Conservation (phyloP, 2,329 filamentous ascomycete species). For the Cladosporium sp. region DNA sequence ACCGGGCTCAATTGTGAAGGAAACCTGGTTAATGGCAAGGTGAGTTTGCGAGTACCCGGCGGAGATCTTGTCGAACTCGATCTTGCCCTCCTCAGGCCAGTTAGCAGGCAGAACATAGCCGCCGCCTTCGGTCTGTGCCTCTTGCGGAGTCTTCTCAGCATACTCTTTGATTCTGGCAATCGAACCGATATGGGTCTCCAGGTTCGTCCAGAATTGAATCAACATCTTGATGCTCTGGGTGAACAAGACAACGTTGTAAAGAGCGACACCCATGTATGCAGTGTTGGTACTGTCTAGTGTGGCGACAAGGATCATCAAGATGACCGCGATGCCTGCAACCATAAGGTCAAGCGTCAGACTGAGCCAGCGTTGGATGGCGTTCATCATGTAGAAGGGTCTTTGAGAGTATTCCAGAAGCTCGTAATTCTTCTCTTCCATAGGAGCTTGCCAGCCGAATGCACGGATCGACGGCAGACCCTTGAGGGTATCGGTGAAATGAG, state of each 20-base stretch:
- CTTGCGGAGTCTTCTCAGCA: constrained; percentile 39
- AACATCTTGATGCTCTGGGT: constrained; percentile 49
- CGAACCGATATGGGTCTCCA: constrained; percentile 57
- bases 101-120: not conserved
- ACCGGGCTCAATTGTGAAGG: constrained; percentile 44
- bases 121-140: constrained; percentile 24
- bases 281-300: constrained; percentile 39
- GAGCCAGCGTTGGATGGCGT: constrained; percentile 43
- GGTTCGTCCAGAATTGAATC: constrained; percentile 52
- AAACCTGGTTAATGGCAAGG: constrained; percentile 42
- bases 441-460: constrained; percentile 45
- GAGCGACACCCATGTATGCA: constrained; percentile 50
- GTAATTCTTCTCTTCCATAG: constrained; percentile 36
- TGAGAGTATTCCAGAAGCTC: constrained; percentile 39
- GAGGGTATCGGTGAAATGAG: constrained; percentile 50
- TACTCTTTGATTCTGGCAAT: constrained; percentile 55
- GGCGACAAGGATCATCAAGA: constrained; percentile 33
- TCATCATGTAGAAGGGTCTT: constrained; percentile 42
- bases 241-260: constrained; percentile 53
- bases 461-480: constrained; percentile 48
- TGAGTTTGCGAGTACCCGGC: constrained; percentile 23
- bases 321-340: constrained; percentile 28
- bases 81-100: constrained; percentile 8
- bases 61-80: constrained; percentile 10
- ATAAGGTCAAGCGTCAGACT: constrained; percentile 37